phyloP scores from a whole-genome alignment of 306 rosid species.

The Pachyrhizus erosus region DNA sequence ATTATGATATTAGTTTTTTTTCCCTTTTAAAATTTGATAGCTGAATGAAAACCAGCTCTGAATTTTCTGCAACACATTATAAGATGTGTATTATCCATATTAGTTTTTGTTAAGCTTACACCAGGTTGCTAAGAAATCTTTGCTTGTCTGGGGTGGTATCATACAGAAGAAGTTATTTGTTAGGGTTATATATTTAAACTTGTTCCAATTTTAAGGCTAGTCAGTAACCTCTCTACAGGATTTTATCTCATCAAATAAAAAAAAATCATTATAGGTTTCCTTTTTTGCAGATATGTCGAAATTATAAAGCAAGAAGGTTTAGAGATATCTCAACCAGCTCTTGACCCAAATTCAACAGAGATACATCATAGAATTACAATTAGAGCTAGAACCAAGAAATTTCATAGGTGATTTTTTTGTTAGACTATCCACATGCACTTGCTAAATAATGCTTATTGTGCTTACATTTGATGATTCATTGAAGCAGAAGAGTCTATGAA shows the following conservation, averaged over 20 bases:
- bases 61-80: not conserved
- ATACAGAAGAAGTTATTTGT: slow-evolving; percentile 9
- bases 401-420: slow-evolving; percentile 69
- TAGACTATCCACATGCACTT: slow-evolving; percentile 6
- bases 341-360: slow-evolving; percentile 92
- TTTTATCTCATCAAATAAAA: not conserved
- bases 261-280: not conserved
- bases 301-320: slow-evolving; percentile 77
- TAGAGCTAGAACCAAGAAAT: slow-evolving; percentile 79
- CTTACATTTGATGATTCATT: slow-evolving; percentile 31
- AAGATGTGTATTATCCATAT: not conserved
- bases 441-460: slow-evolving; percentile 8
- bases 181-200: slow-evolving; percentile 10
- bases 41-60: not conserved
- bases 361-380: slow-evolving; percentile 93
- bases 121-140: not conserved
- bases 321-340: slow-evolving; percentile 97
- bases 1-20: not conserved
- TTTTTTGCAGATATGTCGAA: slow-evolving; percentile 72
- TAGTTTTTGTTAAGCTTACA: not conserved
- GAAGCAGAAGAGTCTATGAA: slow-evolving; percentile 87
- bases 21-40: not conserved
- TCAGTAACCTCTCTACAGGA: not conserved
- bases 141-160: not conserved
- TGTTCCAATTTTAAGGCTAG: slow-evolving; percentile 13